A percentile compares a stretch with the other conserved stretches of the same genome.
phyloP scores from a whole-genome alignment of 805 yeast genomes.

The Metschnikowia corniflorae region DNA sequence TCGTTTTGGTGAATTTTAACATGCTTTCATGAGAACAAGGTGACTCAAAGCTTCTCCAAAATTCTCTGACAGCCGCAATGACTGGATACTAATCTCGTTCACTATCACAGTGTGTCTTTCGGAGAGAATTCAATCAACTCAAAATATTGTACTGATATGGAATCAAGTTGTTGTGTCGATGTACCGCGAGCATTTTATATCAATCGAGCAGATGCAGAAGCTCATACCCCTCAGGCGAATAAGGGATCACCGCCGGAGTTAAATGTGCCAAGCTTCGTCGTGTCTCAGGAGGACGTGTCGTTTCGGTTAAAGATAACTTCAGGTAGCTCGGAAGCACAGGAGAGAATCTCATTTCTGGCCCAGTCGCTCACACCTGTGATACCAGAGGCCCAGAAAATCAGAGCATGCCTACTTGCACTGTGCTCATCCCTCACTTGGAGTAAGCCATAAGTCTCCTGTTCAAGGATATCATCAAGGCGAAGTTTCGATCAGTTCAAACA shows the following conservation, averaged over 20 bases:
- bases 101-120: too few relatives aligned
- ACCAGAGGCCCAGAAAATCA: constrained; percentile 52
- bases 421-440: constrained; percentile 91
- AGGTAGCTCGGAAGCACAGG: constrained; percentile 68
- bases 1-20: too few relatives aligned
- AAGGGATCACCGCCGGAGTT: constrained; percentile 21
- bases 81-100: too few relatives aligned
- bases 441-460: constrained; percentile 92
- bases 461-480: constrained; percentile 94
- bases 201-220: constrained; percentile 67
- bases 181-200: constrained; percentile 75
- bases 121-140: too few relatives aligned
- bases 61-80: too few relatives aligned
- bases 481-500: constrained; percentile 91
- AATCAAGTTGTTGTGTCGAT: constrained; percentile 77
- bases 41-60: too few relatives aligned
- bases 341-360: constrained; percentile 85
- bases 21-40: too few relatives aligned
- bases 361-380: constrained; percentile 85
- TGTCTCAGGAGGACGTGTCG: constrained; percentile 77
- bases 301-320: constrained; percentile 56
- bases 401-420: constrained; percentile 32
- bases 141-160: too few relatives aligned
- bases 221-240: constrained; percentile 54
- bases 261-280: constrained; percentile 69